These are phyloP conservation scores for Beauveria sp. DNA, from an alignment of 2,329 filamentous ascomycete genomes.

Conservation along the genomic window DNA sequence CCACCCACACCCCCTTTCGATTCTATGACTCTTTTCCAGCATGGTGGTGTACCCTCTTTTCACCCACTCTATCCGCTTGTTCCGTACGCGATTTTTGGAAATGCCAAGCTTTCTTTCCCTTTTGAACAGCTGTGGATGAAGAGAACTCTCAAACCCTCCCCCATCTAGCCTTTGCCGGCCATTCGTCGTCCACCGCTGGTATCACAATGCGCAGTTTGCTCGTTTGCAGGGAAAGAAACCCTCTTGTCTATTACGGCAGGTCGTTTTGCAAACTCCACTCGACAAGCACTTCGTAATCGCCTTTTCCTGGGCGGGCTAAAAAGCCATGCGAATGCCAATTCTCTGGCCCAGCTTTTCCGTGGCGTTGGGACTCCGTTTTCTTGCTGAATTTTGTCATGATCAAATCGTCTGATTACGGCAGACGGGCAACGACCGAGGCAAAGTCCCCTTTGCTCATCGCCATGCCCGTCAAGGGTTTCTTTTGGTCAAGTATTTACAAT, in stretches of 20 bases:
- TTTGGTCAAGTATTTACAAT: not conserved
- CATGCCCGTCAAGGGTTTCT: not conserved
- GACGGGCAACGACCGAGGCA: not conserved
- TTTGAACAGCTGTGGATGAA: no score
- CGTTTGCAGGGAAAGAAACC: no score
- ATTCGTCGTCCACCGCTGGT: no score
- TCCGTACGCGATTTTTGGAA: constrained; percentile 4
- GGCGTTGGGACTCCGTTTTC: not conserved
- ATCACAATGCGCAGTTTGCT: no score
- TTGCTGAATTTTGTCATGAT: not conserved
- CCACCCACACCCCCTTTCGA: not conserved
- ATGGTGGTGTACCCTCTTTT: not conserved
- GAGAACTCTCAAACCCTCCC: no score
- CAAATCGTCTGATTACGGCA: not conserved
- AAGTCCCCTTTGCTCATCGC: not conserved
- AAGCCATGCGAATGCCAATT: not conserved
- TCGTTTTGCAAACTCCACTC: no score
- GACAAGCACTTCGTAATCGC: no score
- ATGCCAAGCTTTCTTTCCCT: not conserved
- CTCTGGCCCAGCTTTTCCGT: not conserved
- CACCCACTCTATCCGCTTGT: constrained; percentile 1
- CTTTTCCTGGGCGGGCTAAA: not conserved
- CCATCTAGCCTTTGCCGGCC: no score
- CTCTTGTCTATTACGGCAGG: no score
- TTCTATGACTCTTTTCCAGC: not conserved